Evolutionary conservation across 495 filamentous ascomycete genomes (phyloP), one percentile per base, ranked within the genome.

Genomic region (Tuber brumale): DNA sequence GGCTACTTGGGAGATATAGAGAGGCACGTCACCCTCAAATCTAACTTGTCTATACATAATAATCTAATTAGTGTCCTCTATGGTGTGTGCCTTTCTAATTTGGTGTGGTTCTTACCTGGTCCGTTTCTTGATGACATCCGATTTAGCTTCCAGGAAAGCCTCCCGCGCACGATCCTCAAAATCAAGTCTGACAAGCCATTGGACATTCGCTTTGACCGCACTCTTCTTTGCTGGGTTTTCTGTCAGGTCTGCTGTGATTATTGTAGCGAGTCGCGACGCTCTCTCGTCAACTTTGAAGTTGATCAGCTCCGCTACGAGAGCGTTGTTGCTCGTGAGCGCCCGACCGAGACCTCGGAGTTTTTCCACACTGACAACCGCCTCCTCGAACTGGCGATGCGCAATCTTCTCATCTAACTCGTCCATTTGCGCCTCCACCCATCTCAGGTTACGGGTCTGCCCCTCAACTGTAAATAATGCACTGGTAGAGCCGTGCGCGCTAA

Each of bases 401-500:
- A 99, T 95, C 82, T 94, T 91, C 78, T 97, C 97, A 79, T 98
- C 96, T 7, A 99, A 89, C 81, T 97, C 94, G 82, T 99, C 95
- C 80, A 99, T 91, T 85, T 98, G 94, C 69, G 89, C 88, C 82
- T 99, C 95, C 0, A 98, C 94, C 92, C 93, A 97, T 35, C 95
- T 92, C 27, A 99, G 87, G 80, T 94, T 97, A 83, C 97, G 93
- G 79, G 97, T 94, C 80, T 96, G 95, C 37, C 96, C 95, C 80
- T 98, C 95, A 41, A 97, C 94, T 78, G 97, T 96, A 75, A 99
- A 94, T 48, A 96, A 87, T 84, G 97, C 89, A 70, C 89, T 89
- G 0, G 89, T 86, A 27, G 82, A 81, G 9, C 81, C 81, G 79
- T 88, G 90, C 45, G 91, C 89, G 57, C 90, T 90, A 9, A 93